phyloP scores from a whole-genome alignment of 164 flowering plant species.

The Magnolia officinalis region DNA sequence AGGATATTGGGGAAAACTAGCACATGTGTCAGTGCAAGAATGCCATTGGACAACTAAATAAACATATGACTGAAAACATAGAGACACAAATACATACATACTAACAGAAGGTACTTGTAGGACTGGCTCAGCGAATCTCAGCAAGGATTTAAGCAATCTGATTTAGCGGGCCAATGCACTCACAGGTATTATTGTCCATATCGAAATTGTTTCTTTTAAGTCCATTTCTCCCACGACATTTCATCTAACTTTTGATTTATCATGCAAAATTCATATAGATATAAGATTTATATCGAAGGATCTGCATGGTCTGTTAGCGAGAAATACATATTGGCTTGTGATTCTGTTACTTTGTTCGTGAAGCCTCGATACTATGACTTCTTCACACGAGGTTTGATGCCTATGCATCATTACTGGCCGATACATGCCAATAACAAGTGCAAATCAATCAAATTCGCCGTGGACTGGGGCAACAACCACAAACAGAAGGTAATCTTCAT shows the following conservation, averaged over 20 bases:
- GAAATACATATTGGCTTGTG: conserved; percentile 67
- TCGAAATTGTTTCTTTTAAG: neutral
- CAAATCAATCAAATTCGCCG: conserved; percentile 54
- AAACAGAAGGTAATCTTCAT: conserved; percentile 34
- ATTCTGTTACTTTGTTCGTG: conserved; percentile 44
- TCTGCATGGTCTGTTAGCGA: conserved; percentile 69
- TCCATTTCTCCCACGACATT: neutral
- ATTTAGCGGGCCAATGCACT: conserved; percentile 51
- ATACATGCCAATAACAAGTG: conserved; percentile 37
- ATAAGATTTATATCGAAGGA: conserved; percentile 67
- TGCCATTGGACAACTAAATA: too few species aligned
- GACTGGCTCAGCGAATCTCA: conserved; percentile 42
- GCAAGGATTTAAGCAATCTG: conserved; percentile 37
- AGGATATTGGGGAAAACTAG: too few species aligned
- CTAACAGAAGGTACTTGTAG: conserved; percentile 23
- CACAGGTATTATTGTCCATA: conserved; percentile 33
- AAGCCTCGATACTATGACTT: conserved; percentile 55
- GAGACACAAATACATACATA: neutral
- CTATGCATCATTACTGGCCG: conserved; percentile 72
- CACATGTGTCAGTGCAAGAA: too few species aligned
- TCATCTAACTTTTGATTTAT: neutral
- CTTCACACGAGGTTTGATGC: conserved; percentile 52
- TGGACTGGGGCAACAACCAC: conserved; percentile 68
- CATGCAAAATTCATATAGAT: conserved; percentile 24
- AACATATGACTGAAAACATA: too few species aligned